A percentile compares a stretch with the other conserved stretches of the same genome.
phyloP scores from a whole-genome alignment of 1,139 yeast species.

The Groenewaldozyma sp. region DNA sequence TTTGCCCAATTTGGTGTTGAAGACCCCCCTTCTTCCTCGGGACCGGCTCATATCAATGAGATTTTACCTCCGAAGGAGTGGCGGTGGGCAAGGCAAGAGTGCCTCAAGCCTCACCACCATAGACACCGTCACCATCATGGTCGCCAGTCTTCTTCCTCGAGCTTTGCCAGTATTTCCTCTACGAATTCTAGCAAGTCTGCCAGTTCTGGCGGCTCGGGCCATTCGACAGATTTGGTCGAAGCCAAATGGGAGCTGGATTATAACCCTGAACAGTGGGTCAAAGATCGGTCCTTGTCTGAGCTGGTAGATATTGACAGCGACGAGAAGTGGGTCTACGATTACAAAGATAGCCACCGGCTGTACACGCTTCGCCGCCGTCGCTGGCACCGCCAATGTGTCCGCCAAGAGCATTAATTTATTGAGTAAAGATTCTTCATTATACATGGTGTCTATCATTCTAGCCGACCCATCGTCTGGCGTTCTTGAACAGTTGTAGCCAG shows the following conservation, averaged over 20 bases:
- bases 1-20: conserved; percentile 6
- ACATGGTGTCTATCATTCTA: conserved; percentile 14
- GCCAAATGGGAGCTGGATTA: conserved; percentile 22
- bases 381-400: conserved; percentile 21
- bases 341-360: conserved; percentile 11
- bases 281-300: conserved; percentile 9
- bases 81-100: no score
- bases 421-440: not conserved
- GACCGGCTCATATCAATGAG: conserved; percentile 14
- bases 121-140: no score
- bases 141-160: not conserved
- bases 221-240: not conserved
- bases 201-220: not conserved
- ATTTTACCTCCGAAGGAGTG: conserved; percentile 23
- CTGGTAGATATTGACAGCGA: conserved; percentile 18
- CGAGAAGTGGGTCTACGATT: conserved; percentile 29
- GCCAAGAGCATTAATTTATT: conserved; percentile 9
- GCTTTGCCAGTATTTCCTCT: not conserved
- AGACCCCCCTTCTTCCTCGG: conserved; percentile 7
- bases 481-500: conserved; percentile 89
- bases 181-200: not conserved
- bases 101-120: not conserved
- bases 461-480: conserved; percentile 93
- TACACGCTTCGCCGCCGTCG: conserved; percentile 20
- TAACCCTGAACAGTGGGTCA: conserved; percentile 21